Base-by-base conservation (phyloP, 2,329 filamentous ascomycete species). In the Apiospora marii region DNA sequence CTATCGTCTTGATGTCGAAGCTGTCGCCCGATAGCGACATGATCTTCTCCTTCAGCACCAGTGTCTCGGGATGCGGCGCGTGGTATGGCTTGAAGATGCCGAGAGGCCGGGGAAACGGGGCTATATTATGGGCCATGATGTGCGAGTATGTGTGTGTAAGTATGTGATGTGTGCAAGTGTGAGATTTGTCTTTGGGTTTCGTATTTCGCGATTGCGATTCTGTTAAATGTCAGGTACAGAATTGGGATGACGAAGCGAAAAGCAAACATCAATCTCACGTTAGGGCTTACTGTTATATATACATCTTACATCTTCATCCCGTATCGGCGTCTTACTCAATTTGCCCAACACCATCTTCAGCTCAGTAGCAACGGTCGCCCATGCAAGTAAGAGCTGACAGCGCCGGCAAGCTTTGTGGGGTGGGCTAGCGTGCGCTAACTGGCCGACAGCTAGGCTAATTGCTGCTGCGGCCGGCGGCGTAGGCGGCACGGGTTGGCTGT, bases 21-120 rank as follows among this genome's bases (percentile, higher is more conserved):
- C 86, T 89, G 82, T 93, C 90, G 72, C 90, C 90, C 1, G 87
- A 87, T 12, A 92, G 81, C 3, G 90, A 92, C 72, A 91, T 79
- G 24, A 92, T 84, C 76, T 90, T 90, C 77, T 93, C 90, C 76
- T 87, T 89, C 68, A 93, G 82, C 1, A 89, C 78, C 8, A 93
- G 81, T 2, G 87, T 89, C 77, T 87, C 84, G 7, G 79, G 77
- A 44, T 83, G 80, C 0, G 73, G 78, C 3, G 83, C 81, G 37
- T 85, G 78, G 74, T 83, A 80, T 12, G 80, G 79, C 70, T 80
- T 75, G 74, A 86, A 84, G 70, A 87, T 74, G 72, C 84, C 84
- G 22, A 79, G n/a, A 6, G 41, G 41, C 27, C 67, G 41, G 19
- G 41, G 41, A n/a, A 30, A 68, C 41, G 67, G 41, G 41, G 67